phyloP scores from a whole-genome alignment of 2,329 filamentous ascomycete species.

The Cytospora schulzeri region DNA sequence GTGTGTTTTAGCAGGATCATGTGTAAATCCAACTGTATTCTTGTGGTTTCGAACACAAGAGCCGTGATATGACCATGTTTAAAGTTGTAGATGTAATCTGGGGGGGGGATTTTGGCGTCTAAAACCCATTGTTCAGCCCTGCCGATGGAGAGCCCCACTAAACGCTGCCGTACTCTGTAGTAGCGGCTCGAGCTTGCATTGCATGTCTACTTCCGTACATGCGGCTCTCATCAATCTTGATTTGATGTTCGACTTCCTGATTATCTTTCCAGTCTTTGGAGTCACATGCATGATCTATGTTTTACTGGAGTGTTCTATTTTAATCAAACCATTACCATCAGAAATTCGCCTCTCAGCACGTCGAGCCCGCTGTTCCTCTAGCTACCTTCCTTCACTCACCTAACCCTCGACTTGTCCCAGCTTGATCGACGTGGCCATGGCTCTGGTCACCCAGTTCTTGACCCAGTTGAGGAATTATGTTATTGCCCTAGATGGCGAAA shows the following conservation, averaged over 20 bases:
- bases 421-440: slow-evolving; percentile 47
- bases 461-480: slow-evolving; percentile 64
- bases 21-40: neutral
- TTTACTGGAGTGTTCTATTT: neutral
- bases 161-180: no score
- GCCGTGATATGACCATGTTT: neutral
- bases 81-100: neutral
- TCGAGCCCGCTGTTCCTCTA: neutral
- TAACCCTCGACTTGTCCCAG: neutral
- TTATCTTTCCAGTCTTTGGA: neutral
- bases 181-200: no score
- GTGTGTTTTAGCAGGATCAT: neutral
- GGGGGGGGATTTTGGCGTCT: neutral
- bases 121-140: neutral
- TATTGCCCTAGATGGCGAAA: slow-evolving; percentile 62
- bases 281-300: neutral
- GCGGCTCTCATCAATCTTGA: neutral
- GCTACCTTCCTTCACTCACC: neutral
- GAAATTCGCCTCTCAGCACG: neutral
- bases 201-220: no score
- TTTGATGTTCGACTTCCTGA: neutral
- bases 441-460: slow-evolving; percentile 70
- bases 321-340: neutral
- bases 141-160: neutral
- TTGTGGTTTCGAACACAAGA: neutral